These are phyloP conservation scores for Hygrophorus pudorinus DNA, from an alignment of 768 basidiomycete species.

Conservation along the genomic window DNA sequence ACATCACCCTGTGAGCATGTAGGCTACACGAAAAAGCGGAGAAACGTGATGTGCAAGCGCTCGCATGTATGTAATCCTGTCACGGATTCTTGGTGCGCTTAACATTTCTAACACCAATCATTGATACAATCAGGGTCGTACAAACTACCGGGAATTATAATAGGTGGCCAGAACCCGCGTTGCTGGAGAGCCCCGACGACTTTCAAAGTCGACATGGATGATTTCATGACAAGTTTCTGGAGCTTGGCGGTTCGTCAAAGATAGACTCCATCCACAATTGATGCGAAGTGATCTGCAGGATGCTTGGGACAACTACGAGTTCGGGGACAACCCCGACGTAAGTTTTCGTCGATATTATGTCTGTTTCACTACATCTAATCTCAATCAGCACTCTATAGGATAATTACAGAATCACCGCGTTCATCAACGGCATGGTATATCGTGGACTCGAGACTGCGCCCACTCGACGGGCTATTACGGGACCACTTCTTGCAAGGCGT, in stretches of 20 bases:
- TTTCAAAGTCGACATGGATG: too few species aligned
- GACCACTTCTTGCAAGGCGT: slow-evolving; percentile 25
- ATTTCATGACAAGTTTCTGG: too few species aligned
- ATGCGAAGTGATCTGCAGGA: slow-evolving; percentile 17
- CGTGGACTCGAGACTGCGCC: slow-evolving; percentile 16
- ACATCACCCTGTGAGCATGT: too few species aligned
- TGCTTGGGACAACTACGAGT: slow-evolving; percentile 18
- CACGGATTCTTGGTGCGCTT: too few species aligned
- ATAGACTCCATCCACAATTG: slow-evolving; percentile 18
- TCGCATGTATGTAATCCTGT: too few species aligned
- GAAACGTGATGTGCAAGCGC: too few species aligned
- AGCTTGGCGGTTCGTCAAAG: slow-evolving; percentile 12
- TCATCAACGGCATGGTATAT: slow-evolving; percentile 21
- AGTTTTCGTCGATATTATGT: slow-evolving; percentile 1
- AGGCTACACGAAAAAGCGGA: too few species aligned
- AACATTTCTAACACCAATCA: too few species aligned
- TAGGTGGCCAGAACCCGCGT: too few species aligned
- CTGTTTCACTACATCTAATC: background rate
- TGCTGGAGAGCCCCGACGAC: too few species aligned
- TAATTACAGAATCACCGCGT: slow-evolving; percentile 20
- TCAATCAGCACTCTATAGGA: slow-evolving; percentile 12
- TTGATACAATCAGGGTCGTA: too few species aligned
- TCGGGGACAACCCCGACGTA: slow-evolving; percentile 18
- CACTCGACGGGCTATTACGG: slow-evolving; percentile 21
- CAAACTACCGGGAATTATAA: too few species aligned